Percentiles rank a stretch among this genome's conserved stretches.
Conservation (phyloP, 2,329 filamentous ascomycete genomes). For the Colletotrichum filicis region DNA sequence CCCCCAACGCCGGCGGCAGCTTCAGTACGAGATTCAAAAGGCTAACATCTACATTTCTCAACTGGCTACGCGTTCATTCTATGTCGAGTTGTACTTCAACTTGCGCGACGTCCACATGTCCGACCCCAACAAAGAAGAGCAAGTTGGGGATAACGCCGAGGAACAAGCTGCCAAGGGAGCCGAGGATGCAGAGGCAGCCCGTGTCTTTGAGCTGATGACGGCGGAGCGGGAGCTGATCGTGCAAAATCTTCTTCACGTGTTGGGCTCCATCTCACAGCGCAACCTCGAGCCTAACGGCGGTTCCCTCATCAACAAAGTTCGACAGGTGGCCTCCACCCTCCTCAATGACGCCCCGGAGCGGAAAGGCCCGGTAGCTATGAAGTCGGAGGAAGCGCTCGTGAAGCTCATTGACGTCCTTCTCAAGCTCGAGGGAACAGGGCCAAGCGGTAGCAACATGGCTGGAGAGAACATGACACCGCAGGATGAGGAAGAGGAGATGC, state of each 20-base stretch:
- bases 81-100: constrained; percentile 87
- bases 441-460: constrained; percentile 37
- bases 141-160: constrained; percentile 47
- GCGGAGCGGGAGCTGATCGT: constrained; percentile 85
- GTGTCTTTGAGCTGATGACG: constrained; percentile 72
- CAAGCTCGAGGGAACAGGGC: constrained; percentile 75
- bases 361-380: constrained; percentile 62
- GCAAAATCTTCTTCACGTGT: constrained; percentile 78
- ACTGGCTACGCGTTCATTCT: constrained; percentile 82
- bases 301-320: constrained; percentile 84
- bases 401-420: constrained; percentile 80
- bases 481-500: constrained; percentile 80
- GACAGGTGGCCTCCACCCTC: constrained; percentile 83
- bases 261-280: constrained; percentile 82
- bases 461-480: constrained; percentile 58
- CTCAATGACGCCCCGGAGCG: constrained; percentile 68
- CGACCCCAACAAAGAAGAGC: constrained; percentile 52
- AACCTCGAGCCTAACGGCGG: constrained; percentile 81
- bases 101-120: constrained; percentile 74
- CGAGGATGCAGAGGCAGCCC: constrained; percentile 55
- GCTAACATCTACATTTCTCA: constrained; percentile 89
- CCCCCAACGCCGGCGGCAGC: constrained; percentile 60
- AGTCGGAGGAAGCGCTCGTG: constrained; percentile 76
- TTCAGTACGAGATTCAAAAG: constrained; percentile 92
- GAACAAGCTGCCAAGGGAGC: constrained; percentile 50